Percentiles rank a stretch among this genome's conserved stretches.
These are phyloP conservation scores for Tolypocladium nubicola DNA, from an alignment of 2,329 filamentous ascomycete species.

Conservation along the genomic window DNA sequence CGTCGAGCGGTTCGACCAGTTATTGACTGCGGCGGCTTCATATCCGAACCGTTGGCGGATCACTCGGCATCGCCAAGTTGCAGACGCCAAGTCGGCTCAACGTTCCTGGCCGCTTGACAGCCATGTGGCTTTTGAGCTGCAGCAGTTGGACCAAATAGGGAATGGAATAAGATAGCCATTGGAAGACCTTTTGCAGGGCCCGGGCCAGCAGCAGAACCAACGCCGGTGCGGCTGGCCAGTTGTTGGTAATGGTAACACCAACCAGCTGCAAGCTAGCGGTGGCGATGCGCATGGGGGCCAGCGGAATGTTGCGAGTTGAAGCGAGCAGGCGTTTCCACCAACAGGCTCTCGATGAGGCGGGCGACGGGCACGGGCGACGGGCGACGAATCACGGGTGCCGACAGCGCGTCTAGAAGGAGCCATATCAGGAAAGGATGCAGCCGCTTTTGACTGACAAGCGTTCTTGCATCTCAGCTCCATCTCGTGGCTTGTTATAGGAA, in stretches of 20 bases:
- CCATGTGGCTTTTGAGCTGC: background rate
- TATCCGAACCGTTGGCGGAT: background rate
- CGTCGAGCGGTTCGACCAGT: background rate
- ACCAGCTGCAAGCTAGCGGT: background rate
- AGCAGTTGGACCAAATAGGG: background rate
- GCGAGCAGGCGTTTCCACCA: background rate
- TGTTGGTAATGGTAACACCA: background rate
- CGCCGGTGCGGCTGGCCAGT: background rate
- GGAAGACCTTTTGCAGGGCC: background rate
- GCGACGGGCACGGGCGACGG: background rate
- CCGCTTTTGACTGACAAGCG: background rate
- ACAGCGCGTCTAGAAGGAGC: background rate
- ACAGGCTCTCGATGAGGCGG: background rate
- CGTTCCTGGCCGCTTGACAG: background rate
- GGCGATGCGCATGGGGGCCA: background rate
- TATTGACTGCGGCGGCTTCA: background rate
- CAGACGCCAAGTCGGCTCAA: background rate
- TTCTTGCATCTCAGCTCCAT: background rate
- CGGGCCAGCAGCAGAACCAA: background rate
- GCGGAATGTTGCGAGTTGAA: background rate
- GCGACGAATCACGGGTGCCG: background rate
- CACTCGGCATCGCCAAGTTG: background rate
- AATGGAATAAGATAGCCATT: background rate
- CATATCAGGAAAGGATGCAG: background rate
- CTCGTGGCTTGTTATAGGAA: background rate